These are phyloP conservation scores for Lentinula edodes DNA, from an alignment of 768 basidiomycete species.

Conservation along the genomic window DNA sequence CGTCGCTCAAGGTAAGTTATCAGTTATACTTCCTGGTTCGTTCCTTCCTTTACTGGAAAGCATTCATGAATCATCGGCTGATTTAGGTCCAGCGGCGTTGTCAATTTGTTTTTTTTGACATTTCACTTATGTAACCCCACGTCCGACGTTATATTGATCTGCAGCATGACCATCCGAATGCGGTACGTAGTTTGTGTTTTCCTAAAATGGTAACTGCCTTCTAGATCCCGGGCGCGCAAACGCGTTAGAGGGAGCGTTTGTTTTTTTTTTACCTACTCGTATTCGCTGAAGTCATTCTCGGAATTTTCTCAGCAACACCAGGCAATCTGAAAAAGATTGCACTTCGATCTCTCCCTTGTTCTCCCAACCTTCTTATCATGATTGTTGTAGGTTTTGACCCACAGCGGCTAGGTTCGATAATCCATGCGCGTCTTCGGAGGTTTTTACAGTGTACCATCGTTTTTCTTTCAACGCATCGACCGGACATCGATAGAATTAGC, in stretches of 20 bases:
- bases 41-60: background rate
- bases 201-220: background rate
- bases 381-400: no score
- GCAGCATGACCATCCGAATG: background rate
- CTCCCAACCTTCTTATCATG: no score
- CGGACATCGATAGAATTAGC: no score
- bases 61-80: background rate
- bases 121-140: background rate
- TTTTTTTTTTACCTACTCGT: background rate
- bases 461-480: no score
- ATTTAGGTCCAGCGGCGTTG: background rate
- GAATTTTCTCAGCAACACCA: no score
- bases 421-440: no score
- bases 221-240: background rate
- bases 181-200: background rate
- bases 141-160: background rate
- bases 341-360: no score
- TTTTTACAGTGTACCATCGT: no score
- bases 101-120: background rate
- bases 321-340: no score
- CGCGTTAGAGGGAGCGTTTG: no score
- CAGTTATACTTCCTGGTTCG: background rate
- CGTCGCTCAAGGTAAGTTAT: background rate
- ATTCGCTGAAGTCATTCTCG: background rate
- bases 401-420: no score